Percentiles rank a stretch among this genome's conserved stretches.
These are phyloP conservation scores for Crithidia bombi DNA, from an alignment of 208 protist genomes.

Conservation along the genomic window DNA sequence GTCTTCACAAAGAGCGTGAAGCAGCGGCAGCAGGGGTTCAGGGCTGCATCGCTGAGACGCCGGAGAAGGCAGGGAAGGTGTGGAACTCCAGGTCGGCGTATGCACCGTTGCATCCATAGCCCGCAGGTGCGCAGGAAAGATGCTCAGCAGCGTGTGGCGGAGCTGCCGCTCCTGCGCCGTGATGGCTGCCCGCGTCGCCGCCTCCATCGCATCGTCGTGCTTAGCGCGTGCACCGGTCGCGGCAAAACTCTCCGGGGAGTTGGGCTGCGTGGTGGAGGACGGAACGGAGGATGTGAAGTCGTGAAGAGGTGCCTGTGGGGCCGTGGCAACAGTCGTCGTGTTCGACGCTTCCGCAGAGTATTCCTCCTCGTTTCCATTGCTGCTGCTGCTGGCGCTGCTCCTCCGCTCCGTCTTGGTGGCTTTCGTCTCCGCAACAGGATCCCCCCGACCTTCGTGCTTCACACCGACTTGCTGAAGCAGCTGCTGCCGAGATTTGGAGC, in stretches of 20 bases:
- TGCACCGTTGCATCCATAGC: background rate
- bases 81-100: background rate
- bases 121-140: constrained; percentile 29
- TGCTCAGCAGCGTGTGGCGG: constrained; percentile 34
- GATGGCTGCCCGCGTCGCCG: constrained; percentile 7
- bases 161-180: constrained; percentile 32
- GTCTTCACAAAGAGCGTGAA: constrained; percentile 53
- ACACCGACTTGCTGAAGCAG: background rate
- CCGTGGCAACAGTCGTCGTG: background rate
- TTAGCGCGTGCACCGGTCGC: background rate
- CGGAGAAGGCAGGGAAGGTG: background rate
- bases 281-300: background rate
- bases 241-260: background rate
- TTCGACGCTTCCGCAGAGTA: background rate
- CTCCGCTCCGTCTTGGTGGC: background rate
- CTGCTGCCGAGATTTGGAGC: background rate
- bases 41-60: constrained; percentile 3
- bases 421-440: background rate
- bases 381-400: background rate
- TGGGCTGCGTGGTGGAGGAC: background rate
- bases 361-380: background rate
- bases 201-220: constrained; percentile 6
- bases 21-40: constrained; percentile 34
- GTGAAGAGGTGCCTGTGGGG: background rate
- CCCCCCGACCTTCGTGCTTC: background rate